These are phyloP conservation scores for Kodamaea sagamina DNA, from an alignment of 805 yeast species.

Conservation along the genomic window DNA sequence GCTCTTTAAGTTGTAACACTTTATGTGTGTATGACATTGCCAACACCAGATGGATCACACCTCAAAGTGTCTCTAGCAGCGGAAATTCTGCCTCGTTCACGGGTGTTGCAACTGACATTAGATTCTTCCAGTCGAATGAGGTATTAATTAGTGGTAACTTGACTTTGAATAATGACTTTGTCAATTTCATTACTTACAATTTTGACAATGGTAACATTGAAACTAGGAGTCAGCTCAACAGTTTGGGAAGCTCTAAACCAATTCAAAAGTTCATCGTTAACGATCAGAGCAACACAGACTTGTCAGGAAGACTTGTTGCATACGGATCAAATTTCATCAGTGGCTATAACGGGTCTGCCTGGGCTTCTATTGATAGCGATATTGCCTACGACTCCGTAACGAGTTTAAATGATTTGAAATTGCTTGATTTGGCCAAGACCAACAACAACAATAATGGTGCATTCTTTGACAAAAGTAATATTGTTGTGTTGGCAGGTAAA, in stretches of 20 bases:
- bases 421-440: conserved; percentile 38
- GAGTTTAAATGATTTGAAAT: conserved; percentile 45
- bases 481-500: conserved; percentile 60
- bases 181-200: conserved; percentile 56
- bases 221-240: conserved; percentile 23
- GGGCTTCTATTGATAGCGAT: conserved; percentile 46
- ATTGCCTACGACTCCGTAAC: conserved; percentile 32
- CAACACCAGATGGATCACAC: conserved; percentile 55
- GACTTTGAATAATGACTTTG: conserved; percentile 33
- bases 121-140: conserved; percentile 41
- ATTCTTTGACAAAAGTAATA: conserved; percentile 44
- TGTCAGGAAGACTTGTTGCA: conserved; percentile 42
- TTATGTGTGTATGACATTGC: conserved; percentile 66
- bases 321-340: conserved; percentile 36
- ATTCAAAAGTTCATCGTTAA: conserved; percentile 49
- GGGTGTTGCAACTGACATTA: conserved; percentile 58
- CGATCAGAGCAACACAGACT: conserved; percentile 36
- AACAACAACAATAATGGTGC: conserved; percentile 33
- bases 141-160: conserved; percentile 57
- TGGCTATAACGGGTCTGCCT: conserved; percentile 49
- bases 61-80: conserved; percentile 26
- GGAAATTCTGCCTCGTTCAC: conserved; percentile 25
- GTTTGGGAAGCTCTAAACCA: conserved; percentile 21
- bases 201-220: conserved; percentile 39
- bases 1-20: conserved; percentile 56